Percentiles rank a stretch among this genome's conserved stretches.
phyloP scores from a whole-genome alignment of 208 protist species.

The Phytomonas francai region DNA sequence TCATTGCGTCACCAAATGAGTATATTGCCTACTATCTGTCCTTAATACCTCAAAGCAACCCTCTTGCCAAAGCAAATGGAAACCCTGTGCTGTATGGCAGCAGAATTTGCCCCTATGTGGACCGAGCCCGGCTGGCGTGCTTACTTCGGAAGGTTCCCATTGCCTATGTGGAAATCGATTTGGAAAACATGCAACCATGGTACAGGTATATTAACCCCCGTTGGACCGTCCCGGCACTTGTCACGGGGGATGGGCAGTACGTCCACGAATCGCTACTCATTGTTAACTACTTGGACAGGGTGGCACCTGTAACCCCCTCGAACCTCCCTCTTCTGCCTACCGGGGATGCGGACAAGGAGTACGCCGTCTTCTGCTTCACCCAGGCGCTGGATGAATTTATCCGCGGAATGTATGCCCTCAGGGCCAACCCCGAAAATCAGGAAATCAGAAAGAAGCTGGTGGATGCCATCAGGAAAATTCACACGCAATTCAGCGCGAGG shows the following conservation, averaged over 20 bases:
- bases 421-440: conserved; percentile 11
- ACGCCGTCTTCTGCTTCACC: conserved; percentile 37
- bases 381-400: conserved; percentile 29
- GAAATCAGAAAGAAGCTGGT: conserved; percentile 38
- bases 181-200: conserved; percentile 38
- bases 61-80: conserved; percentile 24
- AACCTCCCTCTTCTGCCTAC: conserved; percentile 18
- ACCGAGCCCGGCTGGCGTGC: conserved; percentile 47
- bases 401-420: conserved; percentile 13
- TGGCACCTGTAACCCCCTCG: neutral
- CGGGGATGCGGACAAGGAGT: conserved; percentile 34
- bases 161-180: conserved; percentile 36
- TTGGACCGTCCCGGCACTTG: conserved; percentile 56
- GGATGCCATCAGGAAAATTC: conserved; percentile 8
- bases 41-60: conserved; percentile 26
- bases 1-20: conserved; percentile 25
- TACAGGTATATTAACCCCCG: conserved; percentile 52
- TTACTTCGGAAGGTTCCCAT: conserved; percentile 32
- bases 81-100: conserved; percentile 47
- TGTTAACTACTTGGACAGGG: conserved; percentile 50
- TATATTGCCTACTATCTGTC: conserved; percentile 29
- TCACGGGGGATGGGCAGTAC: conserved; percentile 39
- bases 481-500: conserved; percentile 22
- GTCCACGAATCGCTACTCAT: conserved; percentile 62
- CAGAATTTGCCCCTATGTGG: conserved; percentile 41